Evolutionary conservation across 2,329 filamentous ascomycete species (phyloP).

Genomic region (Penicillium sp.): DNA sequence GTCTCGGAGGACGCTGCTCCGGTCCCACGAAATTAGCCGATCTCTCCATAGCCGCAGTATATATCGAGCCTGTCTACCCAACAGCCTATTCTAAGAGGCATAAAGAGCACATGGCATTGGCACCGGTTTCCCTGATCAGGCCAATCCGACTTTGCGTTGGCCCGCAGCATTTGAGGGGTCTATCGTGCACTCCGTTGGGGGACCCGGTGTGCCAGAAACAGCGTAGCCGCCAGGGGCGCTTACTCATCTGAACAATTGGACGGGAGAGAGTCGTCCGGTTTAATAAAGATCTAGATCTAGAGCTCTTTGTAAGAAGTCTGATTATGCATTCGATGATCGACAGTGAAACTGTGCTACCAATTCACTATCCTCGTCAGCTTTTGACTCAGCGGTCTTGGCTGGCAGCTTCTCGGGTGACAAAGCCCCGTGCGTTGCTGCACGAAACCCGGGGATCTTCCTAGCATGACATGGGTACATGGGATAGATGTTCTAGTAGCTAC

Average conservation of each 20-base stretch:
- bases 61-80: not conserved
- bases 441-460: not conserved
- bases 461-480: not conserved
- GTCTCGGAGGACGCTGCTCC: slow-evolving; percentile 27
- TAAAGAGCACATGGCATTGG: not conserved
- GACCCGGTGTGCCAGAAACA: slow-evolving; percentile 15
- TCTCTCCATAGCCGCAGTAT: not conserved
- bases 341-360: not conserved
- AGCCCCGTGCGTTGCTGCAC: not conserved
- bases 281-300: not conserved
- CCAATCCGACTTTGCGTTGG: not conserved
- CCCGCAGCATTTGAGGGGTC: not conserved
- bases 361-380: not conserved
- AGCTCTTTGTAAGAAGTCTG: not conserved
- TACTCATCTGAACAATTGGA: slow-evolving; percentile 1
- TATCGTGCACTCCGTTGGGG: slow-evolving; percentile 1
- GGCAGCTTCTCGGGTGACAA: not conserved
- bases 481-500: not conserved
- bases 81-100: not conserved
- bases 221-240: slow-evolving; percentile 2
- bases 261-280: not conserved
- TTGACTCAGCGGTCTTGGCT: not conserved
- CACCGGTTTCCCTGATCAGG: not conserved
- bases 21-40: slow-evolving; percentile 17
- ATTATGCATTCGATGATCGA: not conserved